Percentiles rank a stretch among this genome's conserved stretches.
Conservation (phyloP, 176 grass and related monocot species). For the Luzula sylvatica region DNA sequence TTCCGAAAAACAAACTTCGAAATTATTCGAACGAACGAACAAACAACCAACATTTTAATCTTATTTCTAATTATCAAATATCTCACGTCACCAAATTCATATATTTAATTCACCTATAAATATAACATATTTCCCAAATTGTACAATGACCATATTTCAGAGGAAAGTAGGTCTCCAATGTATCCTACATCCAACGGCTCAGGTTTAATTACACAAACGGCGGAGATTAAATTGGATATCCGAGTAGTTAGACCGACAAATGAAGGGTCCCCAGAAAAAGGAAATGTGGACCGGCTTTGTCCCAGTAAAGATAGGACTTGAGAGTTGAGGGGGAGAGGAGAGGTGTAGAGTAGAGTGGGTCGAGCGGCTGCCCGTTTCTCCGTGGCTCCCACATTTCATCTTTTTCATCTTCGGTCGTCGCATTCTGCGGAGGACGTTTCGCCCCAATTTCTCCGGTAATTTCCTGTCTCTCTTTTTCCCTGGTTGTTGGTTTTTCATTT, state of each 20-base stretch:
- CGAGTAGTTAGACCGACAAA: neutral
- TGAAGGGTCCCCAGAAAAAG: neutral
- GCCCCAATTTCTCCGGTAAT: neutral
- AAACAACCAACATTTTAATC: too few relatives aligned
- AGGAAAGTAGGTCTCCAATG: too few relatives aligned
- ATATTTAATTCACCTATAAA: too few relatives aligned
- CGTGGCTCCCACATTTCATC: neutral
- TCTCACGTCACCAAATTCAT: too few relatives aligned
- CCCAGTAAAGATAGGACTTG: too few relatives aligned
- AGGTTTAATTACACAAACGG: neutral
- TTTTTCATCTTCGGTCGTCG: slow-evolving; percentile 6
- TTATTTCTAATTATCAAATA: too few relatives aligned
- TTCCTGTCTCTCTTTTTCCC: neutral
- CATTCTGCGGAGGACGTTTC: slow-evolving; percentile 13
- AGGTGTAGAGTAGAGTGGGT: too few relatives aligned
- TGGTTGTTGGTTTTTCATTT: neutral
- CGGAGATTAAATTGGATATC: neutral
- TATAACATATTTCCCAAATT: too few relatives aligned
- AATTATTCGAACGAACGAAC: too few relatives aligned
- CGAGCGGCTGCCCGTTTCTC: slow-evolving; percentile 5
- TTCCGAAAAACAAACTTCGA: too few relatives aligned
- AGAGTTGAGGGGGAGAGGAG: too few relatives aligned
- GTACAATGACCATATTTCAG: too few relatives aligned
- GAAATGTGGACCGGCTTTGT: neutral
- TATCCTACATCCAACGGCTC: neutral